Conservation (phyloP, 1,139 yeast species). For the Hyphopichia pseudoburtonii region DNA sequence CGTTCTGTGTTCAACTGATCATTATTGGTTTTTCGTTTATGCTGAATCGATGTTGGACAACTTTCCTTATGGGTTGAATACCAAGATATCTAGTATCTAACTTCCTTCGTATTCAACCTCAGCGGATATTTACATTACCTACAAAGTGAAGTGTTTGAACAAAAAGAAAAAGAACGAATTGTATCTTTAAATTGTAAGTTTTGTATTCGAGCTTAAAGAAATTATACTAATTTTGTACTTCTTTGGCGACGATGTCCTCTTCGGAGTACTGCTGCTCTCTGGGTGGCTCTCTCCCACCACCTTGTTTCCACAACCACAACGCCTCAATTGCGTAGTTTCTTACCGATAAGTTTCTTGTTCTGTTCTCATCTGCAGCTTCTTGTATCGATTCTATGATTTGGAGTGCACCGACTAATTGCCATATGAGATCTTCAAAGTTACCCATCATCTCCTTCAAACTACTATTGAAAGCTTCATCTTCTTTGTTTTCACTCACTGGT, state of each 20-base stretch:
- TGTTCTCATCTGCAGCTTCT: conserved; percentile 71
- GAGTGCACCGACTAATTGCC: conserved; percentile 70
- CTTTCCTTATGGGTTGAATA: not conserved
- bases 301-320: conserved; percentile 86
- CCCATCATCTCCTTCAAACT: conserved; percentile 36
- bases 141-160: too few relatives aligned
- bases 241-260: conserved; percentile 11
- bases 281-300: conserved; percentile 52
- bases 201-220: too few relatives aligned
- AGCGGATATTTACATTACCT: conserved; percentile 1
- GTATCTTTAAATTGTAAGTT: too few relatives aligned
- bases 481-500: conserved; percentile 36
- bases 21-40: not conserved
- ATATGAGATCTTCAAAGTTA: conserved; percentile 63
- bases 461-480: conserved; percentile 38
- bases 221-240: conserved; percentile 11
- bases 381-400: conserved; percentile 69
- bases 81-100: not conserved
- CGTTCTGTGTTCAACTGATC: not conserved
- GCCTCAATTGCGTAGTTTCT: conserved; percentile 90
- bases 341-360: conserved; percentile 69
- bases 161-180: too few relatives aligned
- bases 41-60: not conserved
- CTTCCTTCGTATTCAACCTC: not conserved
- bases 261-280: not conserved